Percentiles rank a stretch among this genome's conserved stretches.
Conservation (phyloP, 208 protist species). For the Leishmania amazonensis region DNA sequence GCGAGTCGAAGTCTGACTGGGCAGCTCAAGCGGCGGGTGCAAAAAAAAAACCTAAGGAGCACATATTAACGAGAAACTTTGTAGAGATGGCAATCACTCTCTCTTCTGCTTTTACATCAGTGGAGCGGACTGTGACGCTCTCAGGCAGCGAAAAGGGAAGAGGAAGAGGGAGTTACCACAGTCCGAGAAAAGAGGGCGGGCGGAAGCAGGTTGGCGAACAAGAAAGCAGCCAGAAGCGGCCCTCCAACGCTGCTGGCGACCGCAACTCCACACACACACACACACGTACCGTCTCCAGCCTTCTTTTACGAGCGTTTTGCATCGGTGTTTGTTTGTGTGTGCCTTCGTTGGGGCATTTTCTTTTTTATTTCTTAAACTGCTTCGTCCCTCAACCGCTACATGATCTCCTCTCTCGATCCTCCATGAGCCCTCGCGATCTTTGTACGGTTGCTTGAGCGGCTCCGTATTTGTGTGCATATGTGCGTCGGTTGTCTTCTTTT, state of each 20-base stretch:
- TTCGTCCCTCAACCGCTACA: background rate
- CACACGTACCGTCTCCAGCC: background rate
- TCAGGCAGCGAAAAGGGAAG: background rate
- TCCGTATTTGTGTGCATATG: background rate
- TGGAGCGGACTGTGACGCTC: background rate
- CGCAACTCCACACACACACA: background rate
- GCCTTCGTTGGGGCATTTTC: background rate
- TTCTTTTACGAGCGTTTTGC: background rate
- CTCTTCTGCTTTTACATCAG: background rate
- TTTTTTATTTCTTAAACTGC: background rate
- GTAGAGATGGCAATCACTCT: background rate
- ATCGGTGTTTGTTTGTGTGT: background rate
- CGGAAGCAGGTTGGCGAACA: background rate
- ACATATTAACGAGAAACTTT: no score
- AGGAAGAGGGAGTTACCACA: background rate
- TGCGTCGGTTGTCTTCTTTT: background rate
- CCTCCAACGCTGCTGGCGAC: background rate
- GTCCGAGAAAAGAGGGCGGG: background rate
- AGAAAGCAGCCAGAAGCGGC: background rate
- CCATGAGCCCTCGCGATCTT: background rate
- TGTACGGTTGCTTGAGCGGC: background rate
- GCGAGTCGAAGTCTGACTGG: no score
- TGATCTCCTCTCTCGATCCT: background rate
- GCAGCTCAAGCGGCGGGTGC: no score
- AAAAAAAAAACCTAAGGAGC: no score